These are phyloP conservation scores for Albizia julibrissin DNA, from an alignment of 306 rosid genomes.

Conservation along the genomic window DNA sequence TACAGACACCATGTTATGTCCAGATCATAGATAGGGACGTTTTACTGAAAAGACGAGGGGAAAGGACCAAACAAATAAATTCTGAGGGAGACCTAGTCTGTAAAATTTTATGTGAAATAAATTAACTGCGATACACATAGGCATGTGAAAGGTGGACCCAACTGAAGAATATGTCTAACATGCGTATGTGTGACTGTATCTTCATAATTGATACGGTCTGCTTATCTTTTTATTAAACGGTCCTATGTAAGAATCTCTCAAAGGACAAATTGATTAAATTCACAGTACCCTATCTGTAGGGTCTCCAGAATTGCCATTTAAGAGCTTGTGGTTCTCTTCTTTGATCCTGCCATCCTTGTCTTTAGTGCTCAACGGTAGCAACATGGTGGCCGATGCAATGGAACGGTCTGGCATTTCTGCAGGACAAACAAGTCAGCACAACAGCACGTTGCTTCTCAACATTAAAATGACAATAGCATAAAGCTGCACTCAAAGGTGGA, in stretches of 20 bases:
- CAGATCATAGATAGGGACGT: slow-evolving; percentile 34
- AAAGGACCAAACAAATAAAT: slow-evolving; percentile 17
- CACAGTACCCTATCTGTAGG: slow-evolving; percentile 83
- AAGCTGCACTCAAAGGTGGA: background rate
- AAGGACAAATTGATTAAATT: background rate
- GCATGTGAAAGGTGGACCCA: background rate
- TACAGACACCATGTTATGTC: slow-evolving; percentile 30
- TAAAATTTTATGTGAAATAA: background rate
- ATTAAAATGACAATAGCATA: slow-evolving; percentile 13
- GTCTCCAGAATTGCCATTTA: slow-evolving; percentile 86
- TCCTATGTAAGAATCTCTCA: background rate
- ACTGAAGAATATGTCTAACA: background rate
- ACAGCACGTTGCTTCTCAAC: slow-evolving; percentile 12
- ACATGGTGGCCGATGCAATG: slow-evolving; percentile 48
- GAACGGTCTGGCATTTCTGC: slow-evolving; percentile 93
- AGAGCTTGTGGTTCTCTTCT: slow-evolving; percentile 90
- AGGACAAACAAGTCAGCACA: slow-evolving; percentile 37
- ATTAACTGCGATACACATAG: background rate
- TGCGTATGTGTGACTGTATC: background rate
- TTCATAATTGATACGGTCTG: background rate
- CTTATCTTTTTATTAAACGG: background rate
- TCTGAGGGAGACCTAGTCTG: background rate
- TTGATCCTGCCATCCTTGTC: slow-evolving; percentile 74
- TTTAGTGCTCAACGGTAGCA: slow-evolving; percentile 75
- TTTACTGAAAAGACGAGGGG: slow-evolving; percentile 9